Evolutionary conservation across 1,139 yeast genomes (phyloP).

Genomic region (Suhomyces anneliseae): DNA sequence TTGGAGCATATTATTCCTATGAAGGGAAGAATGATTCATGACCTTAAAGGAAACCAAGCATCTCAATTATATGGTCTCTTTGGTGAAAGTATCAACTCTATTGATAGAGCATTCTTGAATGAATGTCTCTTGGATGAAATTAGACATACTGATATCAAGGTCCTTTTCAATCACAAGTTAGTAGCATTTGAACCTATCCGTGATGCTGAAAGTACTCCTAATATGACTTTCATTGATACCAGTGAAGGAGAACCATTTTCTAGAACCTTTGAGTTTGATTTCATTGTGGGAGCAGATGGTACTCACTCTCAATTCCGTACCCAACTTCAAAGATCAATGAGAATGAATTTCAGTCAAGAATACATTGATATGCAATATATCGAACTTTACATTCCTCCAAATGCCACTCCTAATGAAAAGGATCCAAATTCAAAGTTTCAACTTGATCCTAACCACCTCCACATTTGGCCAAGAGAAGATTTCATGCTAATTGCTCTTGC

Average conservation of each 20-base stretch:
- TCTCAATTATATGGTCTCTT: conserved; percentile 79
- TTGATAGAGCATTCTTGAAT: conserved; percentile 74
- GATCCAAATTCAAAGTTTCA: conserved; percentile 32
- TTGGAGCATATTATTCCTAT: conserved; percentile 72
- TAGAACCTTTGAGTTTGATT: conserved; percentile 45
- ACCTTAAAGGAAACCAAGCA: conserved; percentile 58
- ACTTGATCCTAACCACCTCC: conserved; percentile 75
- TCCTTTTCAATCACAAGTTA: conserved; percentile 62
- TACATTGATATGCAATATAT: conserved; percentile 84
- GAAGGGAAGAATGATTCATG: conserved; percentile 90
- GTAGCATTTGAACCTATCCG: conserved; percentile 27
- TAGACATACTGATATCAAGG: conserved; percentile 42
- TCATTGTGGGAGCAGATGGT: conserved; percentile 84
- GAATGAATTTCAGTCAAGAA: conserved; percentile 74
- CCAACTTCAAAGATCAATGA: conserved; percentile 62
- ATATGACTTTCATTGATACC: conserved; percentile 24
- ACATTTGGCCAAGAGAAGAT: conserved; percentile 89
- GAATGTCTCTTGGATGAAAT: conserved; percentile 63
- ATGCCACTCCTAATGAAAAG: conserved; percentile 11
- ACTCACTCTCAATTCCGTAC: conserved; percentile 74
- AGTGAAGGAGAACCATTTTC: conserved; percentile 10
- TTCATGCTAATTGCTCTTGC: conserved; percentile 91
- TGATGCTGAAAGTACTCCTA: conserved; percentile 20
- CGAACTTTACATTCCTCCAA: conserved; percentile 72
- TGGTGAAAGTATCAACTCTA: conserved; percentile 84